Base-by-base conservation (phyloP, 306 rosid genomes). In the Begonia masoniana region DNA sequence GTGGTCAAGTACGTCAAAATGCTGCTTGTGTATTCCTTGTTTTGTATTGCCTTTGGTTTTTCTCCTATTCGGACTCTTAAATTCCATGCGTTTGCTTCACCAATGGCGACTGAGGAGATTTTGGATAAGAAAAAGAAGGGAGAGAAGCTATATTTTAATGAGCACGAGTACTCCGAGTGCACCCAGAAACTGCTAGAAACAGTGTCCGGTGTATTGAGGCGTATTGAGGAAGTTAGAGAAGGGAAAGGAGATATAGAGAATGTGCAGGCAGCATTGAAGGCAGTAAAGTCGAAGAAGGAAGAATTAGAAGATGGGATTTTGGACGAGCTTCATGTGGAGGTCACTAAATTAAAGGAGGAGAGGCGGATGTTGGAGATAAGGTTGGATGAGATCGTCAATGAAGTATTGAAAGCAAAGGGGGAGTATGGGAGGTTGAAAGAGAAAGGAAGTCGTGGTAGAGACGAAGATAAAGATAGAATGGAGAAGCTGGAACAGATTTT, bases 21-120 rank as follows among this genome's bases (percentile, higher is more conserved):
- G 62, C 70, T 76, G 2, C 42, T 79, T 5, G 55, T 64, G 13
- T 70, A 66, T 46, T 62, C 77, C n/a, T 19, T 82, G 41, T 68
- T 85, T 21, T 89, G 83, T 46, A 62, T 78, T 60, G 87, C 83
- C 4, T 5, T 89, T 19, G 82, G 91, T 4, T 72, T 73, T 54
- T 54, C 82, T 52, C 70, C 84, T 7, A 16, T 80, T 62, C 68
- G 76, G 53, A 15, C 63, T 12, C 51, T 61, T 63, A 71, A 67
- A 31, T 56, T 26, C 63, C 66, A 68, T 13, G 97, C 85, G 0
- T 10, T 71, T 7, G 95, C 74, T 0, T 76, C 74, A 15, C 68
- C 76, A 7, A 58, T 41, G 54, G 64, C 51, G n/a, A 47, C 46
- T 7, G 73, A 48, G 62, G 59, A 15, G 16, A 23, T 52, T 50